A percentile compares a stretch with the other conserved stretches of the same genome.
Evolutionary conservation across 768 basidiomycete species (phyloP).

Genomic region (Tricholoma matsutake): DNA sequence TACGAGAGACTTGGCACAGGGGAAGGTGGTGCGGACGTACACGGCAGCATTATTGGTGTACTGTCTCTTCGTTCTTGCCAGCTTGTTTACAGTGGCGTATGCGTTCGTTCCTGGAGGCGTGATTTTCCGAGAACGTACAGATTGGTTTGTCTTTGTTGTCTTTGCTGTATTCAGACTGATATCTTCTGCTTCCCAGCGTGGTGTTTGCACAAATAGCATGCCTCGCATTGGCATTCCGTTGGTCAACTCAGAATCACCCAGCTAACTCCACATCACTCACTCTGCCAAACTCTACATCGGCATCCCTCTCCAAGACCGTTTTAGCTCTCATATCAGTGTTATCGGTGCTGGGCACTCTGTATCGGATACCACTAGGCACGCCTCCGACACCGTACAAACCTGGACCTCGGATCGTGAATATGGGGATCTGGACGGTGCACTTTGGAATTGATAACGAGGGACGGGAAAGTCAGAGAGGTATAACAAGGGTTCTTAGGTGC

Average conservation of each 20-base stretch:
- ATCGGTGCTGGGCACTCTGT: constrained; percentile 53
- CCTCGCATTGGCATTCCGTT: constrained; percentile 47
- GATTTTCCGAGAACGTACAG: constrained; percentile 74
- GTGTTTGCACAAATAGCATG: constrained; percentile 49
- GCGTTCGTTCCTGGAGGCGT: constrained; percentile 84
- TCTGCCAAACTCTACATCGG: not conserved
- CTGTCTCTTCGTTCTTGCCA: constrained; percentile 60
- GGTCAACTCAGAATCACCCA: constrained; percentile 18
- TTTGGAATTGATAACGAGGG: constrained; percentile 80
- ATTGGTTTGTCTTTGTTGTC: constrained; percentile 47
- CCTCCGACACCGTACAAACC: constrained; percentile 58
- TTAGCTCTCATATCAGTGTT: constrained; percentile 40
- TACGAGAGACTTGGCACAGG: constrained; percentile 35
- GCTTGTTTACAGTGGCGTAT: constrained; percentile 85
- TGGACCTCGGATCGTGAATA: constrained; percentile 65
- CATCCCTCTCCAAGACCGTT: constrained; percentile 16
- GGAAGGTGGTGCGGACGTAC: constrained; percentile 46
- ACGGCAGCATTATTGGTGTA: constrained; percentile 59
- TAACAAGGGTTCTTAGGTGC: constrained; percentile 50
- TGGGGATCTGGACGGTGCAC: constrained; percentile 91
- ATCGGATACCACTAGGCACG: constrained; percentile 43
- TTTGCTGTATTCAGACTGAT: not conserved
- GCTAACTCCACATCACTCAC: not conserved
- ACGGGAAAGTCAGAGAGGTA: constrained; percentile 66
- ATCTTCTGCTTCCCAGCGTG: constrained; percentile 37